Evolutionary conservation across 441 rosid species (phyloP).

Genomic region (Jatropha podagrica): DNA sequence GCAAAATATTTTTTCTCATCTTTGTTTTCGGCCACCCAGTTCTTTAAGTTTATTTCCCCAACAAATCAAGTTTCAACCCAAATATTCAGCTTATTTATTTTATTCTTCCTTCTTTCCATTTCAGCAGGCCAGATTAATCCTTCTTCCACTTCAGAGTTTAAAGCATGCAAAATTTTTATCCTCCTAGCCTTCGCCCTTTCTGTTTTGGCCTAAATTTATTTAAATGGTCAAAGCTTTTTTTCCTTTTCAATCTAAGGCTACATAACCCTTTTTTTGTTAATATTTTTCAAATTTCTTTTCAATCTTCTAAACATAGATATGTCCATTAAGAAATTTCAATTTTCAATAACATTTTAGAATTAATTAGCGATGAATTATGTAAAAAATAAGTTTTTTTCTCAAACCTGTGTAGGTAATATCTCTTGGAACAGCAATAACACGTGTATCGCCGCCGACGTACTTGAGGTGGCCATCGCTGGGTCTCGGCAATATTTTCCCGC

Average conservation of each 20-base stretch:
- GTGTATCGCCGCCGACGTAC: conserved; percentile 91
- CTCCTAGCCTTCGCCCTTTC: not conserved
- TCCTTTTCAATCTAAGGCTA: not conserved
- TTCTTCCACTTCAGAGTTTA: not conserved
- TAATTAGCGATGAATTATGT: no score
- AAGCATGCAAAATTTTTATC: not conserved
- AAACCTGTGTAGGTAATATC: conserved; percentile 55
- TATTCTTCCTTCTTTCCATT: not conserved
- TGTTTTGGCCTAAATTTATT: not conserved
- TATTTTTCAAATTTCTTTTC: not conserved
- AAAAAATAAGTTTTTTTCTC: no score
- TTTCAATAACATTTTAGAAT: not conserved
- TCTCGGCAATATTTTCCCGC: conserved; percentile 80
- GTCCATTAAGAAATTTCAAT: not conserved
- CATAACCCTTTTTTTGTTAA: no score
- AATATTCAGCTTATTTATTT: not conserved
- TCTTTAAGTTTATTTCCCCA: no score
- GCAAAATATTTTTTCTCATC: no score
- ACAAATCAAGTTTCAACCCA: not conserved
- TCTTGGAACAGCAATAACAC: conserved; percentile 59
- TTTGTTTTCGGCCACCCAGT: no score
- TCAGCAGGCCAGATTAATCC: not conserved
- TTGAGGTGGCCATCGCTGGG: conserved; percentile 62
- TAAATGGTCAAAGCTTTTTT: not conserved
- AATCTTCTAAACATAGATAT: not conserved